Base-by-base conservation (phyloP, 768 basidiomycete species). In the Clathrus columnatus region DNA sequence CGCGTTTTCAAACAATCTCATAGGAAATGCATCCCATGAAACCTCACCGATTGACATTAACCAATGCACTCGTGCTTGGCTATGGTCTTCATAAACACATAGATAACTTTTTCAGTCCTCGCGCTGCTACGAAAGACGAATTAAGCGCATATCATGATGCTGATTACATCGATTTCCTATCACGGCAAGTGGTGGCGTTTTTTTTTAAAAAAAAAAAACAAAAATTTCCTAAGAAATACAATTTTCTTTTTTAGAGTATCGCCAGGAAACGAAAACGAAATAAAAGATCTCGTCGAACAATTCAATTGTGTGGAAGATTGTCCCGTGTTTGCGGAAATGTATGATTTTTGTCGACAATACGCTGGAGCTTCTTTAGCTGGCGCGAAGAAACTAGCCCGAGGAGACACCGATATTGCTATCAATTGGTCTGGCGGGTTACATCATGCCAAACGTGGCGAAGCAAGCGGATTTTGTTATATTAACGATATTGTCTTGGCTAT, bases 11-110 rank as follows among this genome's bases (percentile, higher is more conserved):
- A 54, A 30, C 20, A 43, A 7, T 23, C 26, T 44, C 44, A 52
- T 62, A 98, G 95, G 92, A 96, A 80, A 82, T 87, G 48, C 95
- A 99, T 72, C 95, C 95, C 2, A 99, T 99, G 95, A 96, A 97
- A 68, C 95, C 95, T 4, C 92, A 96, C 63, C 80, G 95, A 23
- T 72, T 99, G n/a, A 93, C 95, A 2, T 70, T 99, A 52, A 98
- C 96, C 17, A 99, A 97, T 62, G 85, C 93, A 1, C 79, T 99
- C 47, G 94, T 98, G 11, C 81, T 95, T 70, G 95, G 94, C 0
- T 99, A 98, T 65, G 95, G 92, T 16, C 74, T 99, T 16, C 92
- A 98, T 73, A 91, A 95, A 61, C 85, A 90, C 61, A 95, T 99
- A 64, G 90, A 96, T 62, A 74, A 88, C 53, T 89, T 96, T 32